phyloP scores from a whole-genome alignment of 2,329 filamentous ascomycete genomes.

The Helminthosporium solani region DNA sequence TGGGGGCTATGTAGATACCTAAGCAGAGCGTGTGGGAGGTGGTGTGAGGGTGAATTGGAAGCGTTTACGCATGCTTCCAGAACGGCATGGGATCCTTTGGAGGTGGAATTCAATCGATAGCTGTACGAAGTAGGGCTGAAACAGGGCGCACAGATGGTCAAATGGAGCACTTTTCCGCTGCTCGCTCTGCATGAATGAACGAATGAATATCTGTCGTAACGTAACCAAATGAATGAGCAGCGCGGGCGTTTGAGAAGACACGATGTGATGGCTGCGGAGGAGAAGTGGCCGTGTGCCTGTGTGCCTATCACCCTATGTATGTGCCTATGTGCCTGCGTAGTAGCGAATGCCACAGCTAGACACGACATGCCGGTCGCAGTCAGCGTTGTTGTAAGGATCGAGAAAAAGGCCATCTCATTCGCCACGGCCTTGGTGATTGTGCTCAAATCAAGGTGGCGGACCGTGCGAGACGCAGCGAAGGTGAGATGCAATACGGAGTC shows the following conservation, averaged over 20 bases:
- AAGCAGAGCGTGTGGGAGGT: constrained; percentile 1
- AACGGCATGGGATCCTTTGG: constrained; percentile 17
- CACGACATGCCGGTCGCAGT: too few species aligned
- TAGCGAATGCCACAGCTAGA: too few species aligned
- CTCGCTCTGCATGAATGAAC: not conserved
- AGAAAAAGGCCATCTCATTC: too few species aligned
- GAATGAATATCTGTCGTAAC: too few species aligned
- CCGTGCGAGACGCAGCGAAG: constrained; percentile 7
- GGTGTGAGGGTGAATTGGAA: constrained; percentile 8
- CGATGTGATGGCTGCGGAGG: too few species aligned
- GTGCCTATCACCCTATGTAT: too few species aligned
- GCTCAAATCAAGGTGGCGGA: not conserved
- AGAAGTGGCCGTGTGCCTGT: too few species aligned
- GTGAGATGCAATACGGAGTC: not conserved
- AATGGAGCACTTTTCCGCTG: constrained; percentile 1
- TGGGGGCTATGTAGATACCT: constrained; percentile 2
- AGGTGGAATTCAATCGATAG: constrained; percentile 6
- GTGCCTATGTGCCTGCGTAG: too few species aligned
- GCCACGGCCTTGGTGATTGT: not conserved
- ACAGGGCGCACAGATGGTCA: constrained; percentile 13
- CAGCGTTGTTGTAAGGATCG: too few species aligned
- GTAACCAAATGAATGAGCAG: too few species aligned
- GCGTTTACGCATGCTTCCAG: constrained; percentile 24
- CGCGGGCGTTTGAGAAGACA: too few species aligned
- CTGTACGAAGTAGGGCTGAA: constrained; percentile 20